Conservation (phyloP, 2,329 filamentous ascomycete genomes). For the Botrytis paeoniae region DNA sequence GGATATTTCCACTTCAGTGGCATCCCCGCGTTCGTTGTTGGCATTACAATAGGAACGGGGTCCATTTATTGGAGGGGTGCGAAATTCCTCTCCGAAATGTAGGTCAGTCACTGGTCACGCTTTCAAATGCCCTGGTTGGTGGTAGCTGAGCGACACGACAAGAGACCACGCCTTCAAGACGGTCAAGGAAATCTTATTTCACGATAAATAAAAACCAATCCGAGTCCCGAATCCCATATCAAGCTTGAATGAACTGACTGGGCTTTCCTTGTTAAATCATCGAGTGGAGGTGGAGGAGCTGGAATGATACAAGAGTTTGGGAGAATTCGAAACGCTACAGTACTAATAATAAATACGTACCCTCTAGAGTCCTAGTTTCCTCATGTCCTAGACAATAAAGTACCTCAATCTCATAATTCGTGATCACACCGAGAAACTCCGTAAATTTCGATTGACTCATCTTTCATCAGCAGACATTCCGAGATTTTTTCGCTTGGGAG, state of each 20-base stretch:
- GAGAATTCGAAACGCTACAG: neutral
- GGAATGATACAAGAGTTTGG: neutral
- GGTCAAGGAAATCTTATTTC: neutral
- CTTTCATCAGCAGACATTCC: neutral
- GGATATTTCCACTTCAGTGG: neutral
- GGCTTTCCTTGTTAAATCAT: neutral
- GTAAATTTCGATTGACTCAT: neutral
- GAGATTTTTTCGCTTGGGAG: neutral
- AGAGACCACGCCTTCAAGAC: neutral
- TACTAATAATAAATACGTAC: neutral
- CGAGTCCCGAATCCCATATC: neutral
- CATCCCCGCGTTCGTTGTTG: constrained; percentile 5
- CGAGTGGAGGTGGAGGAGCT: neutral
- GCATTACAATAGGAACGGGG: neutral
- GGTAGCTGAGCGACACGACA: neutral
- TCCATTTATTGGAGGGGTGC: neutral
- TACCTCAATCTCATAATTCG: too few relatives aligned
- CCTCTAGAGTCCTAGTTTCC: too few relatives aligned
- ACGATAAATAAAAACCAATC: neutral
- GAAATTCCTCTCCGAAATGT: neutral
- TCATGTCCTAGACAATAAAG: neutral
- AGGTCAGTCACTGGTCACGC: constrained; percentile 3
- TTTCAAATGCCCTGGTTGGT: neutral
- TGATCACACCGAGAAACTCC: neutral
- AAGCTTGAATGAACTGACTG: too few relatives aligned